Evolutionary conservation across 176 grass and related monocot genomes (phyloP).

Genomic region (Olyra latifolia): DNA sequence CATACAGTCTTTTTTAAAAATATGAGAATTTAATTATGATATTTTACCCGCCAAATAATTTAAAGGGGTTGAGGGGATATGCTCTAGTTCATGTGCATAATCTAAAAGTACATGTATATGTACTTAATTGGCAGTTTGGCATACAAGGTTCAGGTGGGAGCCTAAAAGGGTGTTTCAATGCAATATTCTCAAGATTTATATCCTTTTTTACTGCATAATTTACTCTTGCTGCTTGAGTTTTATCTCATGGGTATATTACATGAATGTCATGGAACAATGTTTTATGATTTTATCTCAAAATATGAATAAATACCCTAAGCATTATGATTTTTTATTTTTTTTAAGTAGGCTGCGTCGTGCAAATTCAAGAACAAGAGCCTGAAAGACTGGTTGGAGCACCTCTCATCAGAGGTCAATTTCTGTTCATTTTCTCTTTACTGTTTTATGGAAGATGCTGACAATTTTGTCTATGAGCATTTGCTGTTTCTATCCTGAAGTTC

Average conservation of each 20-base stretch:
- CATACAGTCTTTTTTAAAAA: too few species aligned
- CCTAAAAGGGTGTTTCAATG: neutral
- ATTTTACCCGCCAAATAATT: neutral
- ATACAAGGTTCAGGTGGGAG: neutral
- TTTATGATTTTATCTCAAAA: neutral
- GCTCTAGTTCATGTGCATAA: neutral
- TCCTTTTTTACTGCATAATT: neutral
- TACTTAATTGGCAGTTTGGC: neutral
- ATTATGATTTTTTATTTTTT: constrained; percentile 15
- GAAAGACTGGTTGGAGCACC: constrained; percentile 61
- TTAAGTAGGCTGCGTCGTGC: constrained; percentile 53
- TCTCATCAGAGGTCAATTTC: constrained; percentile 55
- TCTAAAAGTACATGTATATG: neutral
- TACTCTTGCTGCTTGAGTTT: neutral
- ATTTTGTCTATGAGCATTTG: neutral
- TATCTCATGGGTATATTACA: neutral
- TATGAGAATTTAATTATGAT: too few species aligned
- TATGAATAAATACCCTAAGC: constrained; percentile 6
- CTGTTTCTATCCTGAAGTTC: neutral
- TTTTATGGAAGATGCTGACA: neutral
- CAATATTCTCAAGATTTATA: neutral
- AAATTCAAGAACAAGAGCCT: constrained; percentile 72
- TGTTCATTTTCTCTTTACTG: constrained; percentile 17
- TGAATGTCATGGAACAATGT: neutral
- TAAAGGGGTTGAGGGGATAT: neutral